Evolutionary conservation across 345 rosid species (phyloP).

Genomic region (Lepidium didymum): DNA sequence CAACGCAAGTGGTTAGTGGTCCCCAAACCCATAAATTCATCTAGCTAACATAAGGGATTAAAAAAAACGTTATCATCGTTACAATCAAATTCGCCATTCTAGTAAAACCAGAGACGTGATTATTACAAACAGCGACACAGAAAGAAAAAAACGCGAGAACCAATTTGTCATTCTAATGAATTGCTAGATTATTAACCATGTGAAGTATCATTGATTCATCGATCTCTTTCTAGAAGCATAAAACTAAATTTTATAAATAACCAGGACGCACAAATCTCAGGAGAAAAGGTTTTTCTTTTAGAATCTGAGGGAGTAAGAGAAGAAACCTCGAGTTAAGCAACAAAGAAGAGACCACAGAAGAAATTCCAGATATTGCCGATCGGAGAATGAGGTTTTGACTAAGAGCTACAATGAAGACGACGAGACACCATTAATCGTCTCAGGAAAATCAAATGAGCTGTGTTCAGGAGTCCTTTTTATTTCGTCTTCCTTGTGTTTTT

Average conservation of each 20-base stretch:
- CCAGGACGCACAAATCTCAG: neutral
- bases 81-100: neutral
- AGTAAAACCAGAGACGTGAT: neutral
- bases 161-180: neutral
- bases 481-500: neutral
- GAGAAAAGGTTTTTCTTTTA: neutral
- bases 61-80: neutral
- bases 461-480: neutral
- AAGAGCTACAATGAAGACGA: constrained; percentile 11
- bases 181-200: neutral
- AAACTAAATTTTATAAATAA: neutral
- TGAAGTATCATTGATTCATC: neutral
- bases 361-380: neutral
- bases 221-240: neutral
- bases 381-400: neutral
- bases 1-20: constrained; percentile 4
- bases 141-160: neutral
- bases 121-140: neutral
- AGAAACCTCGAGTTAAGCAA: constrained; percentile 1
- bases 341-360: neutral
- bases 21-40: constrained; percentile 6
- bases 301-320: neutral
- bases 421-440: neutral
- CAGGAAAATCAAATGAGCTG: neutral
- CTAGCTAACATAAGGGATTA: neutral